phyloP scores from a whole-genome alignment of 768 basidiomycete genomes.

The Macrocybe gigantea region DNA sequence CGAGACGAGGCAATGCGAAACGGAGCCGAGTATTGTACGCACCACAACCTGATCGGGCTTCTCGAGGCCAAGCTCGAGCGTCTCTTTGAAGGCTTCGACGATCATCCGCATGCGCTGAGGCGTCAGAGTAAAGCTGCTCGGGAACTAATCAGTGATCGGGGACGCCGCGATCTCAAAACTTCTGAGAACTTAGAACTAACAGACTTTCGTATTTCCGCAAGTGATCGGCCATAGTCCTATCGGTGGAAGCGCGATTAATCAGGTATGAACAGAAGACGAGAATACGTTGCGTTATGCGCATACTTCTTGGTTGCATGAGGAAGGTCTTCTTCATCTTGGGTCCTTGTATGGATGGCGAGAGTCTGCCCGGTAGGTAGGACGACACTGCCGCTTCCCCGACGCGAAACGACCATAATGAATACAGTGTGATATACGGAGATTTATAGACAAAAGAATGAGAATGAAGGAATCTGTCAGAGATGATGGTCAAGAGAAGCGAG shows the following conservation, averaged over 20 bases:
- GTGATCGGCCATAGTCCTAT: slow-evolving; percentile 90
- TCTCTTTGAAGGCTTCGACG: slow-evolving; percentile 92
- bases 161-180: slow-evolving; percentile 1
- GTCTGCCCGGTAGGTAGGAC: slow-evolving; percentile 71
- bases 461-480: too few relatives aligned
- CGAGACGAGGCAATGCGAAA: slow-evolving; percentile 4
- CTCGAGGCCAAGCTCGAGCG: slow-evolving; percentile 79
- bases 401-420: slow-evolving; percentile 54
- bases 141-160: not conserved
- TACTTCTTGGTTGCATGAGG: slow-evolving; percentile 95
- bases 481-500: too few relatives aligned
- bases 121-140: slow-evolving; percentile 70
- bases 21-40: slow-evolving; percentile 26
- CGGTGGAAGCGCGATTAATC: slow-evolving; percentile 7
- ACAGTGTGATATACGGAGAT: too few relatives aligned
- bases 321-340: slow-evolving; percentile 80
- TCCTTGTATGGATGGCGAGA: slow-evolving; percentile 82
- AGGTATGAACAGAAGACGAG: not conserved
- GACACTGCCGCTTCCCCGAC: slow-evolving; percentile 74
- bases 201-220: slow-evolving; percentile 84
- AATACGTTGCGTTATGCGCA: slow-evolving; percentile 11
- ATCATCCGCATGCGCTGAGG: slow-evolving; percentile 95
- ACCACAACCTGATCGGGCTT: slow-evolving; percentile 86
- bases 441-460: too few relatives aligned
- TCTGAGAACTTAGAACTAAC: slow-evolving; percentile 39